Evolutionary conservation across 1,139 yeast genomes (phyloP), one percentile per base, ranked within the genome.

Genomic region (Taphrina sp.): DNA sequence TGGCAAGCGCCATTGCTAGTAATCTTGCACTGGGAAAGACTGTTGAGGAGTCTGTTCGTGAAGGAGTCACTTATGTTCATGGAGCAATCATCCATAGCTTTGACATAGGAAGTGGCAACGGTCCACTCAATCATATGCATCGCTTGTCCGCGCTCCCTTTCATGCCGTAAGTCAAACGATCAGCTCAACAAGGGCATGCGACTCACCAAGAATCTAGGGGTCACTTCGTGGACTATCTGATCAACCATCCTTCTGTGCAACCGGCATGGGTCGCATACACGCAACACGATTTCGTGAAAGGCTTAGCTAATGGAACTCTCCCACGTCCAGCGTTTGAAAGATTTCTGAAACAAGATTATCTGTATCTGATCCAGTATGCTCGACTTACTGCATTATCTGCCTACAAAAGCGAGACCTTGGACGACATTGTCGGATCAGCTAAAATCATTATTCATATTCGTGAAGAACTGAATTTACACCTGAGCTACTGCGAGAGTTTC

Each of bases 1-100:
- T 89, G 52, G 82, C 95, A 0, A 82, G 95, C 1, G 77, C 95
- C 0, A 83, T 89, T 62, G 83, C 95, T 0, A 81, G 94, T 1
- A 81, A 85, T 63, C 63, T 87, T 45, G 90, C 95, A 1, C 73
- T 72, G 41, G 82, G 81, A 0, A 61, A 65, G 33, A 36, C 72
- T 0, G 64, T 85, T 8, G 61, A 64, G 1, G 74, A 73, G 2
- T 73, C 95, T 0, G 76, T 85, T 5, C 74, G 74, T 5, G 70
- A 76, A 22, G 78, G 84, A 0, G 78, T 86, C 55, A 78, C 77
- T 60, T 89, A 79, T 64, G 82, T 87, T 14, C 89, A 83, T 63
- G 73, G 73, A 56, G 89, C 85, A 1, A 82, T 88, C 62, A 66
- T 72, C 1, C 52, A 52, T 41, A 55, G 49, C 16, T 52, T 62